phyloP scores from a whole-genome alignment of 768 basidiomycete species.

The Boletales sp. region DNA sequence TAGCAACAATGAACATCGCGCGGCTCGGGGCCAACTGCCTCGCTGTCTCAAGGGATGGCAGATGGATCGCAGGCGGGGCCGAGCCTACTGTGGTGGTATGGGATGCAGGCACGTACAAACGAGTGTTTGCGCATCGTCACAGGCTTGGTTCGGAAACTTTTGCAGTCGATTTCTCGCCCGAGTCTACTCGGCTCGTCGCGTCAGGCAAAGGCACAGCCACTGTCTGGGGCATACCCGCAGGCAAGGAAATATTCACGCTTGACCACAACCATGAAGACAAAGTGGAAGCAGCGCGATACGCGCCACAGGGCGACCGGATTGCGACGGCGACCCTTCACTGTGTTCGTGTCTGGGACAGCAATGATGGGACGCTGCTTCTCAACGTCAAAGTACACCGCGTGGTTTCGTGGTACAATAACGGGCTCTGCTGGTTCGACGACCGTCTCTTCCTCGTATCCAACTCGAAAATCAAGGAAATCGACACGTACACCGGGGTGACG shows the following conservation, averaged over 20 bases:
- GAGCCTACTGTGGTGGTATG: neutral
- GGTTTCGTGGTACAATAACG: too few relatives aligned
- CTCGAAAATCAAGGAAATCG: neutral
- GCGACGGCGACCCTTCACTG: neutral
- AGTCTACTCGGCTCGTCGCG: neutral
- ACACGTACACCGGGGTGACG: neutral
- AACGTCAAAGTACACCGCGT: neutral
- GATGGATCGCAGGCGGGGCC: slow-evolving; percentile 5
- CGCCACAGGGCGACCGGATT: neutral
- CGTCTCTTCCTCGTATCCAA: too few relatives aligned
- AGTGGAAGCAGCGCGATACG: neutral
- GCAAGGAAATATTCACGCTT: too few relatives aligned
- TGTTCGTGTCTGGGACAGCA: neutral
- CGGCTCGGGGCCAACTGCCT: neutral
- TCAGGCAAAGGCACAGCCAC: neutral
- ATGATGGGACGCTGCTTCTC: neutral
- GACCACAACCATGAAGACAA: too few relatives aligned
- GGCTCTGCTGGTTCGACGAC: too few relatives aligned
- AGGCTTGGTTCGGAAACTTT: neutral
- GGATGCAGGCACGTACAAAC: neutral
- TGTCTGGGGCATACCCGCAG: neutral
- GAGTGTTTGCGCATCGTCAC: neutral
- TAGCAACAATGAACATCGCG: neutral
- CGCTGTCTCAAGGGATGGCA: too few relatives aligned
- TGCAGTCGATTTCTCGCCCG: slow-evolving; percentile 3